Evolutionary conservation across 352 stramenopile species (phyloP).

Genomic region (Globisporangium nodosum): DNA sequence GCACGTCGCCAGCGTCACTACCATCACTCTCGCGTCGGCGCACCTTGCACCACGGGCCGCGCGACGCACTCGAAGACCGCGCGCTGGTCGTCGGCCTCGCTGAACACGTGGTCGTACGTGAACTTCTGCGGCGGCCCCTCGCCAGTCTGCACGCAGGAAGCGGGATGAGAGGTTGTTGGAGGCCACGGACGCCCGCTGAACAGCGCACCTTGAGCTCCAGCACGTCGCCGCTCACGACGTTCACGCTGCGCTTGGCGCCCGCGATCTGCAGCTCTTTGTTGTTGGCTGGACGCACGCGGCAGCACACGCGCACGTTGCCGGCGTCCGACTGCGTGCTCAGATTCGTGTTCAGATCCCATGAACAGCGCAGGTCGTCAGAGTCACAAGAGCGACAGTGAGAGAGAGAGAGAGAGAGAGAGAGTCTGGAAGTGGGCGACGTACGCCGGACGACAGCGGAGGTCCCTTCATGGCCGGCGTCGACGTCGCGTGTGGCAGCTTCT

Average conservation of each 20-base stretch:
- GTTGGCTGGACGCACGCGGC: slow-evolving; percentile 78
- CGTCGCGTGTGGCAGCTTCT: background rate
- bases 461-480: background rate
- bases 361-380: background rate
- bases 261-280: slow-evolving; percentile 68
- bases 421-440: background rate
- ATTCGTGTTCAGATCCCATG: background rate
- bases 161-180: background rate
- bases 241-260: slow-evolving; percentile 48
- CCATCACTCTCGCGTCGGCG: background rate
- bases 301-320: slow-evolving; percentile 78
- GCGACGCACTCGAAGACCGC: slow-evolving; percentile 88
- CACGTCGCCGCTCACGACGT: slow-evolving; percentile 30
- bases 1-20: background rate
- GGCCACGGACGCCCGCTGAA: background rate
- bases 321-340: slow-evolving; percentile 11
- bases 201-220: slow-evolving; percentile 62
- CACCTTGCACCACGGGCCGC: slow-evolving; percentile 85
- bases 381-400: background rate
- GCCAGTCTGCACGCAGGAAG: slow-evolving; percentile 19
- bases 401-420: background rate
- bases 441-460: background rate
- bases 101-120: slow-evolving; percentile 90
- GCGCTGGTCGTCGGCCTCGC: slow-evolving; percentile 71
- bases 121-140: slow-evolving; percentile 70